These are phyloP conservation scores for Keithomyces neogunnii DNA, from an alignment of 2,329 filamentous ascomycete genomes.

Conservation along the genomic window DNA sequence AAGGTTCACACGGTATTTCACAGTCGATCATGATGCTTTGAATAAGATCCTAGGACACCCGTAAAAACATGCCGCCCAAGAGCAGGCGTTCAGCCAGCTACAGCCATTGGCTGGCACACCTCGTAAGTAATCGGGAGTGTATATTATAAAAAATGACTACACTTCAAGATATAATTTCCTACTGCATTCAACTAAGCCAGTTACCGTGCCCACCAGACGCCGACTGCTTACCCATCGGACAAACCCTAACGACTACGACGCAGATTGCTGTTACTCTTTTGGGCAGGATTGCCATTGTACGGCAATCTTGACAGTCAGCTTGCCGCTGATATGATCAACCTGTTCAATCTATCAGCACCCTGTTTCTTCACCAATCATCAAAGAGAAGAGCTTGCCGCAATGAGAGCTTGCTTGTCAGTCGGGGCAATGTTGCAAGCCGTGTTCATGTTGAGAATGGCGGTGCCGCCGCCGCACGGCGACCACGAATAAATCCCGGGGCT, in stretches of 20 bases:
- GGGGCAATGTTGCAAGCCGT: constrained; percentile 16
- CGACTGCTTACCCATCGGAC: background rate
- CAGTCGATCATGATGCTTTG: too few species aligned
- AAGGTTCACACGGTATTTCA: too few species aligned
- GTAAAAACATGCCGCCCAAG: too few species aligned
- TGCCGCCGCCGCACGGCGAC: constrained; percentile 18
- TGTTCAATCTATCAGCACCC: background rate
- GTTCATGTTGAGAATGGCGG: constrained; percentile 20
- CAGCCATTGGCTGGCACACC: too few species aligned
- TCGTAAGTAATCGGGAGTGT: too few species aligned
- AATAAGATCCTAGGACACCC: too few species aligned
- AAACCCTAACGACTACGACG: background rate
- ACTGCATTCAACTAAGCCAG: too few species aligned
- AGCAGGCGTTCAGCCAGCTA: too few species aligned
- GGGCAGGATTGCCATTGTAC: constrained; percentile 12
- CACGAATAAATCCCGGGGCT: constrained; percentile 12
- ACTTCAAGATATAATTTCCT: too few species aligned
- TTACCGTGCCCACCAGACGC: background rate
- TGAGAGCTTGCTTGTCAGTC: constrained; percentile 13
- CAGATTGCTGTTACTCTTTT: background rate
- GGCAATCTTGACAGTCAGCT: constrained; percentile 15
- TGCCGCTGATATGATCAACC: constrained; percentile 18
- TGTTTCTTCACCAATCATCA: background rate
- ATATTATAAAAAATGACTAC: too few species aligned
- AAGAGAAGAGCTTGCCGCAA: constrained; percentile 13